A percentile compares a stretch with the other conserved stretches of the same genome.
Conservation (phyloP, 345 rosid genomes). For the Noccaea bulbosa region DNA sequence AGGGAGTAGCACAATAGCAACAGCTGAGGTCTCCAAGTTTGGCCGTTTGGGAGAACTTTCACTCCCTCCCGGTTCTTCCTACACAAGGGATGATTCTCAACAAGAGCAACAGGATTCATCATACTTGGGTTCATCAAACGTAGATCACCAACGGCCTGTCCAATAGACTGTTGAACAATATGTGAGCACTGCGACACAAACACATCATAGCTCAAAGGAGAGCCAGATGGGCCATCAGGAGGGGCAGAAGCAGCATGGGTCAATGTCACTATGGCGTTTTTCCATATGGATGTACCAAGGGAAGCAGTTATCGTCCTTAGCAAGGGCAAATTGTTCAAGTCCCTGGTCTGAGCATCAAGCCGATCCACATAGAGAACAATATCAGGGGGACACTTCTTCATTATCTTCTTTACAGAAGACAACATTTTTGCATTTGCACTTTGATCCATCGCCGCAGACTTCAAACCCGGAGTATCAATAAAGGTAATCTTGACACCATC, state of each 20-base stretch:
- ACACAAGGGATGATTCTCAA: constrained; percentile 89
- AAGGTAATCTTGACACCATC: constrained; percentile 71
- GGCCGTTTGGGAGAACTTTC: constrained; percentile 92
- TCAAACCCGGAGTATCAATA: constrained; percentile 85
- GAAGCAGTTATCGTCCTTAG: constrained; percentile 64
- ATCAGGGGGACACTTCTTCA: constrained; percentile 78
- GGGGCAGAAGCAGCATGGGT: constrained; percentile 98
- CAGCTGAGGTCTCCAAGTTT: constrained; percentile 86
- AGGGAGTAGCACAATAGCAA: constrained; percentile 76
- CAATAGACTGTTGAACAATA: constrained; percentile 90
- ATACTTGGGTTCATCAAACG: constrained; percentile 88
- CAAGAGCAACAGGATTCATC: constrained; percentile 92
- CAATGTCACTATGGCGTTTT: constrained; percentile 79
- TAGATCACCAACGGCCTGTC: constrained; percentile 89
- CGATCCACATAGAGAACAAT: constrained; percentile 89
- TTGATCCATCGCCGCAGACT: constrained; percentile 81
- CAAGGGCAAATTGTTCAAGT: constrained; percentile 82
- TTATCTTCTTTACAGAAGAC: constrained; percentile 65
- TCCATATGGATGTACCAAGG: constrained; percentile 88
- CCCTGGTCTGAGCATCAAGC: constrained; percentile 80
- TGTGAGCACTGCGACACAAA: constrained; percentile 93
- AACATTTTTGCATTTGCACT: constrained; percentile 64
- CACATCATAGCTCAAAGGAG: constrained; percentile 83
- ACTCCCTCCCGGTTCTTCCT: constrained; percentile 84
- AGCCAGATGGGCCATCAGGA: constrained; percentile 93